A percentile compares a stretch with the other conserved stretches of the same genome.
Evolutionary conservation across 805 yeast species (phyloP).

Genomic region (Kazachstania viticola): DNA sequence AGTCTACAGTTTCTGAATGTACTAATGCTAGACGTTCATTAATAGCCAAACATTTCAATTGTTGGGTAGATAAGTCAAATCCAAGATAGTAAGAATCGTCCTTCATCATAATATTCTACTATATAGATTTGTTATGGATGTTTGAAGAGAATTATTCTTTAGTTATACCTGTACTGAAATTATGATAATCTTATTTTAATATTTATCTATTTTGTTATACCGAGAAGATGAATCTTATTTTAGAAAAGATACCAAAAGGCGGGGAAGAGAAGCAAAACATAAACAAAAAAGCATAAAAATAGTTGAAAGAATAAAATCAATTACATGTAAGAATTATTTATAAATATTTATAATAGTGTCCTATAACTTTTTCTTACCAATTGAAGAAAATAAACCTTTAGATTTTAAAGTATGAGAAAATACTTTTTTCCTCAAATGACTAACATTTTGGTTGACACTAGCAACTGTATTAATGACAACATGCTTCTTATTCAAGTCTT

Average conservation of each 20-base stretch:
- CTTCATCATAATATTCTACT: too few relatives aligned
- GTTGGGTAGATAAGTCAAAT: constrained; percentile 84
- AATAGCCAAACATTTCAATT: constrained; percentile 63
- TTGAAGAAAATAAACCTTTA: constrained; percentile 40
- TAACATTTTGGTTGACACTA: constrained; percentile 35
- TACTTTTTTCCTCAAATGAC: constrained; percentile 38
- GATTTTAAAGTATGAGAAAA: constrained; percentile 39
- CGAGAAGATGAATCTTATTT: too few relatives aligned
- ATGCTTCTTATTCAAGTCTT: constrained; percentile 29
- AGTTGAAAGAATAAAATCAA: too few relatives aligned
- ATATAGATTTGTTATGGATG: too few relatives aligned
- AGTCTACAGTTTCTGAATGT: constrained; percentile 53
- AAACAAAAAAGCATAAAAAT: too few relatives aligned
- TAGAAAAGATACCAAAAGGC: too few relatives aligned
- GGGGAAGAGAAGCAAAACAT: too few relatives aligned
- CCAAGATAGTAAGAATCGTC: constrained; percentile 38
- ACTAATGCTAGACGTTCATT: constrained; percentile 41
- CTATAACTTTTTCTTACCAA: constrained; percentile 38
- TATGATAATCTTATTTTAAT: too few relatives aligned
- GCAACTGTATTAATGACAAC: constrained; percentile 31
- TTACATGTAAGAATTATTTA: too few relatives aligned
- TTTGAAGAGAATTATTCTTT: too few relatives aligned
- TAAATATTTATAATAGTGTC: neutral
- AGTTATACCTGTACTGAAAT: too few relatives aligned
- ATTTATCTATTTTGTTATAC: too few relatives aligned